phyloP scores from a whole-genome alignment of 1,284 basidiomycete species.

The Cutaneotrichosporon daszewskae region DNA sequence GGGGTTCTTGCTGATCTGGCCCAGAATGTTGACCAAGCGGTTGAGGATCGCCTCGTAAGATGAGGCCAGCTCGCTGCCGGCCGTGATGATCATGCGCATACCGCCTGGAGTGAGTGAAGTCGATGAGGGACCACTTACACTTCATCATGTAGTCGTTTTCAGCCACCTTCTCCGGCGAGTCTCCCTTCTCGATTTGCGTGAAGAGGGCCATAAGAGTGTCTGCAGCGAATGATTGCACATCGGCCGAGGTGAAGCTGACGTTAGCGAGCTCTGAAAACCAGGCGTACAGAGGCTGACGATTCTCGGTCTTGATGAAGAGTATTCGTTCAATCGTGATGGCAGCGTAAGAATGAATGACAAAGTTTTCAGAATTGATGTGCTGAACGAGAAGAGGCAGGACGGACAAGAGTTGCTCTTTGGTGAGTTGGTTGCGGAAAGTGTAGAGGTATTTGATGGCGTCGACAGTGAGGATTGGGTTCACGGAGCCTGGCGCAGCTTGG shows the following conservation, averaged over 20 bases:
- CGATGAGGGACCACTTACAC: slow-evolving; percentile 55
- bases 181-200: slow-evolving; percentile 71
- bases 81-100: slow-evolving; percentile 89
- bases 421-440: slow-evolving; percentile 95
- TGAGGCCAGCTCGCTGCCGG: slow-evolving; percentile 68
- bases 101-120: slow-evolving; percentile 55
- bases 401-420: slow-evolving; percentile 86
- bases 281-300: slow-evolving; percentile 60
- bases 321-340: slow-evolving; percentile 73
- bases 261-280: slow-evolving; percentile 18
- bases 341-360: slow-evolving; percentile 64
- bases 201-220: slow-evolving; percentile 72
- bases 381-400: slow-evolving; percentile 84
- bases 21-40: slow-evolving; percentile 74
- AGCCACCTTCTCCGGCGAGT: slow-evolving; percentile 85
- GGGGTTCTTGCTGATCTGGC: slow-evolving; percentile 87
- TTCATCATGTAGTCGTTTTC: slow-evolving; percentile 99
- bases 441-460: slow-evolving; percentile 91
- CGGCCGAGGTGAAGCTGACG: slow-evolving; percentile 71
- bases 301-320: slow-evolving; percentile 75
- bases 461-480: slow-evolving; percentile 87
- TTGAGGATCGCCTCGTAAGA: slow-evolving; percentile 63
- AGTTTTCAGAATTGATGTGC: slow-evolving; percentile 74
- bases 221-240: slow-evolving; percentile 76
- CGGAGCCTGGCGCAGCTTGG: slow-evolving; percentile 61